A percentile compares a stretch with the other conserved stretches of the same genome.
Conservation (phyloP, 441 rosid genomes). For the Pelargonium citronellum region DNA sequence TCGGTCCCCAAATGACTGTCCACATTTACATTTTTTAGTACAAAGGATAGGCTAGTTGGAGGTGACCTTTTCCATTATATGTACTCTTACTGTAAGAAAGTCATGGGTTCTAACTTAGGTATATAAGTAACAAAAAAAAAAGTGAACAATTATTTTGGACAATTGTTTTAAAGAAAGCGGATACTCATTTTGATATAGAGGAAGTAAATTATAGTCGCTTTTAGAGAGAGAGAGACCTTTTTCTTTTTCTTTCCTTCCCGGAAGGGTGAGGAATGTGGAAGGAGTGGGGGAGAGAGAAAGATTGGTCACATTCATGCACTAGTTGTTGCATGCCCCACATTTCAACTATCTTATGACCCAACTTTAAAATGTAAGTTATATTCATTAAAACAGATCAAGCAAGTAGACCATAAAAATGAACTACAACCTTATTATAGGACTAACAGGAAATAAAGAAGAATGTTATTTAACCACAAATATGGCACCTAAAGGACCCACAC, state of each 20-base stretch:
- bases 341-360: background rate
- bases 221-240: background rate
- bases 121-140: too few relatives aligned
- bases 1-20: background rate
- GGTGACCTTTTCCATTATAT: too few relatives aligned
- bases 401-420: background rate
- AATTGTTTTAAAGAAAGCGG: too few relatives aligned
- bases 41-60: too few relatives aligned
- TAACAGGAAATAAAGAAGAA: background rate
- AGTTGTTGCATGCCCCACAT: background rate
- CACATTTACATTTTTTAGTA: background rate
- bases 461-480: background rate
- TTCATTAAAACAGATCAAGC: background rate
- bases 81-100: too few relatives aligned
- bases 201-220: too few relatives aligned
- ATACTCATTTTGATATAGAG: too few relatives aligned
- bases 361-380: background rate
- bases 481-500: conserved; percentile 1
- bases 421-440: background rate
- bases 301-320: conserved; percentile 6
- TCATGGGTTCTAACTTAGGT: too few relatives aligned
- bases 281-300: background rate
- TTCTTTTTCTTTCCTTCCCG: background rate
- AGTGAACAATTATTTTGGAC: too few relatives aligned
- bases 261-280: background rate